Percentiles rank a stretch among this genome's conserved stretches.
Evolutionary conservation across 73 alveolate species (phyloP).

Genomic region (Uronychia binucleata): DNA sequence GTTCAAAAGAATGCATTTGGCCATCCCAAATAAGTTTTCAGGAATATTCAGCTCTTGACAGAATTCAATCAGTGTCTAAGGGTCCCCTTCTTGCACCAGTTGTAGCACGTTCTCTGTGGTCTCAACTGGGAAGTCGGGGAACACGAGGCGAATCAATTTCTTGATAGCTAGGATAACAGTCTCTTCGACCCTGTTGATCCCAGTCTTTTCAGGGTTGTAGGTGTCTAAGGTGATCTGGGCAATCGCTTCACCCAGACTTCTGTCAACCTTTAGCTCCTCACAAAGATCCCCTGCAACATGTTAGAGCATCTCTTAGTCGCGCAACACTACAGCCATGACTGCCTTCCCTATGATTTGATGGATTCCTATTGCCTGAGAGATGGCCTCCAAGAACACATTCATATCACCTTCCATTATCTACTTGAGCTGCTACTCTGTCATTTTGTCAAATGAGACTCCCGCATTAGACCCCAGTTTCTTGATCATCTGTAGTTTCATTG

Average conservation of each 20-base stretch:
- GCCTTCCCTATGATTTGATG: background rate
- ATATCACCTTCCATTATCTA: conserved; percentile 3
- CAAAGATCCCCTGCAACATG: background rate
- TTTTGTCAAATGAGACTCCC: background rate
- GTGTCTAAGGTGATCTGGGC: background rate
- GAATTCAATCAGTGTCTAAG: background rate
- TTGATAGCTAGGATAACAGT: background rate
- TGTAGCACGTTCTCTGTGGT: background rate
- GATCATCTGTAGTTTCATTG: too few relatives aligned
- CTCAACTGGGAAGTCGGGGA: background rate
- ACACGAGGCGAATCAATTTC: background rate
- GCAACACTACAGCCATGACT: background rate
- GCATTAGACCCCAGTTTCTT: too few relatives aligned
- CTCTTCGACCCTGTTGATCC: background rate
- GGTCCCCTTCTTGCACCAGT: background rate
- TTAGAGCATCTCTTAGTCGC: background rate
- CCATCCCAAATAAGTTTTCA: background rate
- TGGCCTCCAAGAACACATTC: background rate
- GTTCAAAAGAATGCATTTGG: background rate
- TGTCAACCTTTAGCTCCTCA: background rate
- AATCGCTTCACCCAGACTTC: too few relatives aligned
- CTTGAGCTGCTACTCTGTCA: background rate
- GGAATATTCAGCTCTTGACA: background rate
- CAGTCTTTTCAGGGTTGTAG: background rate
- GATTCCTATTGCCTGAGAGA: background rate